Evolutionary conservation across 2,329 filamentous ascomycete genomes (phyloP).

Genomic region (Colletotrichum sp.): DNA sequence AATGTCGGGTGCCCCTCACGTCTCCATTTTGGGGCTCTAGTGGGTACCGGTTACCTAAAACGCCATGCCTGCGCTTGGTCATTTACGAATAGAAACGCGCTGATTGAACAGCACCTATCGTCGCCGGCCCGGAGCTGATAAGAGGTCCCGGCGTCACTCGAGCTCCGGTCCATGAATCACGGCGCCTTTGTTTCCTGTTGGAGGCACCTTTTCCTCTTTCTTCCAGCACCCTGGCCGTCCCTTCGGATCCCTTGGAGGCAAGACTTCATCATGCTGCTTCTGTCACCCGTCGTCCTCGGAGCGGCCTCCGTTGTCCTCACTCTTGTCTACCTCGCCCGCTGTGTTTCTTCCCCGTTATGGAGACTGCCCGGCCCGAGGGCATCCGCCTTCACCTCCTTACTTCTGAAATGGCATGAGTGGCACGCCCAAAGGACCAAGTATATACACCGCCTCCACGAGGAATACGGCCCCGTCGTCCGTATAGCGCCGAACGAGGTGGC

Average conservation of each 20-base stretch:
- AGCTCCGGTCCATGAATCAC: not conserved
- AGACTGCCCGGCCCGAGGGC: constrained; percentile 52
- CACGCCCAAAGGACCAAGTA: constrained; percentile 56
- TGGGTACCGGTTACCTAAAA: not conserved
- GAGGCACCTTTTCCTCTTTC: no score
- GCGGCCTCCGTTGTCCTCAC: constrained; percentile 5
- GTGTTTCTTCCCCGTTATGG: constrained; percentile 40
- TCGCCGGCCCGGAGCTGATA: constrained; percentile 10
- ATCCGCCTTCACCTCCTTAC: constrained; percentile 54
- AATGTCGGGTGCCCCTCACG: not conserved
- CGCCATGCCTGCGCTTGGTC: not conserved
- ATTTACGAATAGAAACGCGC: constrained; percentile 5
- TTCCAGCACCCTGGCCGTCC: not conserved
- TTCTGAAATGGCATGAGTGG: constrained; percentile 63
- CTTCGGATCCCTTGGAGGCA: not conserved
- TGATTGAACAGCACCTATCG: constrained; percentile 10
- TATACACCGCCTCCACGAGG: constrained; percentile 58
- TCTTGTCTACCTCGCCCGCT: constrained; percentile 19
- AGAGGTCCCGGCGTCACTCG: not conserved
- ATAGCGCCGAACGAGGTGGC: constrained; percentile 64
- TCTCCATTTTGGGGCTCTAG: not conserved
- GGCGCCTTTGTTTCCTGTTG: not conserved
- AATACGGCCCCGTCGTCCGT: constrained; percentile 62
- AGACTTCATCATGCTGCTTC: constrained; percentile 19
- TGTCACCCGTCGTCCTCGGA: constrained; percentile 22